Percentiles rank a stretch among this genome's conserved stretches.
phyloP scores from a whole-genome alignment of 768 basidiomycete species.

The Leccinellum rugosiceps region DNA sequence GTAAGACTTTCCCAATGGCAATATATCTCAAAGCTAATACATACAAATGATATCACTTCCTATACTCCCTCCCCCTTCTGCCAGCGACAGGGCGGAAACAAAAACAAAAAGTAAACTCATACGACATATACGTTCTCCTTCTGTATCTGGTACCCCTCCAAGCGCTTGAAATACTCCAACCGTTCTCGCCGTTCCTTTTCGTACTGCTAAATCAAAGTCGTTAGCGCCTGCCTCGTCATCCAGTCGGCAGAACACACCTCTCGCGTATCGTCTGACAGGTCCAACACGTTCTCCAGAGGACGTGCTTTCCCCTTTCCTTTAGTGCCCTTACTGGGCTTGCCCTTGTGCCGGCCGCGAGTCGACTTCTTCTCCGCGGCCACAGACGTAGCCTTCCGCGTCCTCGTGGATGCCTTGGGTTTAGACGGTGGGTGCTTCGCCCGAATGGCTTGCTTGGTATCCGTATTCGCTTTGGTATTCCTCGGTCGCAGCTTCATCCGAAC shows the following conservation, averaged over 20 bases:
- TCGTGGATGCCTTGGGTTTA: constrained; percentile 9
- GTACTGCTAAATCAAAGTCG: constrained; percentile 31
- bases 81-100: not conserved
- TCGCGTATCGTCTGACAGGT: constrained; percentile 30
- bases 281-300: constrained; percentile 23
- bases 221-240: not conserved
- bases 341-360: constrained; percentile 21
- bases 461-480: constrained; percentile 8
- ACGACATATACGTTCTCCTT: constrained; percentile 60
- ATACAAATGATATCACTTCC: constrained; percentile 10
- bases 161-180: constrained; percentile 49
- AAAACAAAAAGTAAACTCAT: constrained; percentile 32
- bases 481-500: constrained; percentile 19
- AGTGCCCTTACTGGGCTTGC: constrained; percentile 18
- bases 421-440: constrained; percentile 13
- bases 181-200: constrained; percentile 48
- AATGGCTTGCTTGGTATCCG: constrained; percentile 1
- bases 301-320: constrained; percentile 29
- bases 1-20: not conserved
- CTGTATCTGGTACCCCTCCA: constrained; percentile 51
- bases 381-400: constrained; percentile 1
- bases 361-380: constrained; percentile 4
- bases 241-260: constrained; percentile 17
- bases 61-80: not conserved
- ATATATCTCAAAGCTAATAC: constrained; percentile 13